Evolutionary conservation across 2,329 filamentous ascomycete genomes (phyloP), one percentile per base, ranked within the genome.

Genomic region (Cyclaneusma minus): DNA sequence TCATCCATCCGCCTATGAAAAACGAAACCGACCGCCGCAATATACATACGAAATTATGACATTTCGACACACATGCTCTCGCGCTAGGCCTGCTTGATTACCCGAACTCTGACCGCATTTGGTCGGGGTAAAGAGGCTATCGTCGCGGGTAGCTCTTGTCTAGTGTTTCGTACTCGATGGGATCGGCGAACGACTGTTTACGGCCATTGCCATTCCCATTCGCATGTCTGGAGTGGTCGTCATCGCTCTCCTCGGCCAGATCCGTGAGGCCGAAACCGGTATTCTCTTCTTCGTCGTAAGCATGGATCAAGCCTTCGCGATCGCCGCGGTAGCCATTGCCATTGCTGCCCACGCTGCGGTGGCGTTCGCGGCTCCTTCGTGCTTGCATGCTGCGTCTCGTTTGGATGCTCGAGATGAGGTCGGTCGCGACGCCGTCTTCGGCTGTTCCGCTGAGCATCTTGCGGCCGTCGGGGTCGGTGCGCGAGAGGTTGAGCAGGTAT

Each of bases 371-470:
- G 39, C 78, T 89, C 37, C 89, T 65, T 38, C 87, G 66, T 5
- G 78, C 65, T 48, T 95, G 89, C 83, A 98, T 94, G 46, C 82
- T 92, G 37, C 84, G 69, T 32, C 91, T 73, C 11, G 89, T 95
- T 44, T 89, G 81, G 38, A 92, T 68, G 37, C 80, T 81, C 15
- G 84, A 83, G 29, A 98, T 70, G 49, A 80, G 82, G 48, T 98
- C 89, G 9, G 85, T 94, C 8, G 87, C 89, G 4, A 85, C 79
- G 25, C 77, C 79, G 46, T 92, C 82, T 26, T 68, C 64, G 38
- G 64, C 48, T 23, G 56, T 72, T 28, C 68, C 66, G 28, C 68
- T 65, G 18, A 79, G 58, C 36, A 76, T 50, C 31, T 65, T 68
- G 31, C 64, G 70, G 27, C 85, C 85, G 44, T 92, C 74, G 1